A percentile compares a stretch with the other conserved stretches of the same genome.
phyloP scores from a whole-genome alignment of 768 basidiomycete species.

The Kwoniella europaea region DNA sequence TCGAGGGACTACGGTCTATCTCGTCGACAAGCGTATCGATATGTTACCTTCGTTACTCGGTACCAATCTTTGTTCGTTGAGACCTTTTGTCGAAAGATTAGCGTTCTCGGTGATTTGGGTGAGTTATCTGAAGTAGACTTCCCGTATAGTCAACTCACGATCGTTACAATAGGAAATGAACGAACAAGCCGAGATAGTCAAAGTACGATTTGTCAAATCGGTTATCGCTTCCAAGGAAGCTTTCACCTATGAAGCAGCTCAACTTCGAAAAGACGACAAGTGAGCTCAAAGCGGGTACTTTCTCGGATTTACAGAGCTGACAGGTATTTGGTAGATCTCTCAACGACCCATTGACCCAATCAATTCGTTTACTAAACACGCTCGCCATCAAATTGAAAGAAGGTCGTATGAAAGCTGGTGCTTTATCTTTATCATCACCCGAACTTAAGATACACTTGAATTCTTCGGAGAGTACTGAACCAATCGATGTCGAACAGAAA shows the following conservation, averaged over 20 bases:
- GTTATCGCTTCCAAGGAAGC: slow-evolving; percentile 96
- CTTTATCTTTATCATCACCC: slow-evolving; percentile 94
- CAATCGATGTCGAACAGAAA: slow-evolving; percentile 97
- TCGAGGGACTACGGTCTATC: slow-evolving; percentile 93
- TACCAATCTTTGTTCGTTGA: slow-evolving; percentile 90
- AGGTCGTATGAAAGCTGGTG: slow-evolving; percentile 90
- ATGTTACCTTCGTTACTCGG: slow-evolving; percentile 94
- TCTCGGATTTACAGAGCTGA: neutral
- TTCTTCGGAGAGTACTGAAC: slow-evolving; percentile 89
- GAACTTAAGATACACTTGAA: slow-evolving; percentile 97
- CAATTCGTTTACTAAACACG: slow-evolving; percentile 84
- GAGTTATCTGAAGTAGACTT: slow-evolving; percentile 25
- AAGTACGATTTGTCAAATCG: slow-evolving; percentile 89
- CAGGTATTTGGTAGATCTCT: slow-evolving; percentile 63
- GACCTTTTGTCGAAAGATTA: slow-evolving; percentile 88
- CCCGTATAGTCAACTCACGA: neutral
- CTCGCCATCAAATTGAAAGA: slow-evolving; percentile 84
- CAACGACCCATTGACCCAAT: slow-evolving; percentile 78
- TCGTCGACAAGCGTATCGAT: slow-evolving; percentile 97
- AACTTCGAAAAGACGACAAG: slow-evolving; percentile 90
- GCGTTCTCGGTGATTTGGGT: slow-evolving; percentile 98
- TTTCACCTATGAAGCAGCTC: slow-evolving; percentile 96
- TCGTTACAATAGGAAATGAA: slow-evolving; percentile 76
- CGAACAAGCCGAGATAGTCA: slow-evolving; percentile 83
- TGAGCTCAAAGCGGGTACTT: slow-evolving; percentile 52